Conservation (phyloP, 306 rosid species). For the Acacia acuminata region DNA sequence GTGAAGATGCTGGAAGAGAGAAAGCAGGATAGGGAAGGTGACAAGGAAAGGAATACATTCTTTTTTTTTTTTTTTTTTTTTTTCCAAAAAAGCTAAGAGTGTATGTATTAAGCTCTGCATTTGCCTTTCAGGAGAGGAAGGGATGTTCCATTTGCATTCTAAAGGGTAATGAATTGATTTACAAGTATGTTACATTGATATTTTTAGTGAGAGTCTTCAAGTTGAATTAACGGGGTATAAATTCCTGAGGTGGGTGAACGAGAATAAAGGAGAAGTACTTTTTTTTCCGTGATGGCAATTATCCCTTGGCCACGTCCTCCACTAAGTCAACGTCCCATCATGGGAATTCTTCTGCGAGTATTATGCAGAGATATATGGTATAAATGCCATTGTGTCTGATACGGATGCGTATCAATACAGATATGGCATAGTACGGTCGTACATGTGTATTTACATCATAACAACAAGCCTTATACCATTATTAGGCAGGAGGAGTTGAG, state of each 20-base stretch:
- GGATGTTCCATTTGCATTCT: neutral
- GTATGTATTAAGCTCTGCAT: neutral
- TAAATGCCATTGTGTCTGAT: neutral
- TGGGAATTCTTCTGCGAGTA: conserved; percentile 75
- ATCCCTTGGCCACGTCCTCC: conserved; percentile 80
- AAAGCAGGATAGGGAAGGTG: conserved; percentile 28
- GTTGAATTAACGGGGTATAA: conserved; percentile 28
- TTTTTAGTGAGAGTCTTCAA: conserved; percentile 33
- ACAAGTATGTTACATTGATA: conserved; percentile 6
- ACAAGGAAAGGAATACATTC: conserved; percentile 48
- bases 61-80: conserved; percentile 17
- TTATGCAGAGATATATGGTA: conserved; percentile 44
- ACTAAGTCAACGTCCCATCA: conserved; percentile 71
- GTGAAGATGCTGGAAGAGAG: conserved; percentile 40
- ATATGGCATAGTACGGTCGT: neutral
- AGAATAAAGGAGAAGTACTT: conserved; percentile 2
- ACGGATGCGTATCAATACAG: neutral
- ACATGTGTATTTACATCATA: too few relatives aligned
- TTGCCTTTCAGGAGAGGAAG: conserved; percentile 8
- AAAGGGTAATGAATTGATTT: conserved; percentile 12
- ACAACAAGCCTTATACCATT: too few relatives aligned
- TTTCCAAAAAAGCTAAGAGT: conserved; percentile 30
- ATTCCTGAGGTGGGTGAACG: conserved; percentile 28
- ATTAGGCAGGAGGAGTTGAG: too few relatives aligned
- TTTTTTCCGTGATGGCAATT: conserved; percentile 43